Evolutionary conservation across 192 early-diverging fungal species (phyloP), one percentile per base, ranked within the genome.

Genomic region (Linnemannia schmuckeri): DNA sequence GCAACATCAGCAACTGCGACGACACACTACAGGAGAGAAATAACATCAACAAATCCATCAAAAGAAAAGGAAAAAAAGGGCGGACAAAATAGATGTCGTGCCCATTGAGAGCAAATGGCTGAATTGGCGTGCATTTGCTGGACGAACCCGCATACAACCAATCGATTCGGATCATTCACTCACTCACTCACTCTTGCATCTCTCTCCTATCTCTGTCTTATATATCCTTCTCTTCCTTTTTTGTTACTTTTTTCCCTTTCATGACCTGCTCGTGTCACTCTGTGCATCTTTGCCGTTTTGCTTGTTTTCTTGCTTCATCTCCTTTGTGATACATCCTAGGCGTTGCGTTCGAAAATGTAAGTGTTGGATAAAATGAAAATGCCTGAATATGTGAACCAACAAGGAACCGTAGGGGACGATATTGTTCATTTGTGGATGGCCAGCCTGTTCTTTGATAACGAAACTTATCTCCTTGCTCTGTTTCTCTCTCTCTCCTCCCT

Each of bases 291-390:
- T 46, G 44, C 40, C 27, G 74, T 27, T 81, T 79, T 41, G 24
- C 22, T 81, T 42, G 22, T 68, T 70, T 15, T 77, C 47, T 69
- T 42, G 17, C 4, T 33, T 54, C 3, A 12, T n/a, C 24, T 41
- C 5, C 18, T n/a, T 55, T 63, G 27, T 44, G 27, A 49, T 49
- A 37, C 69, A 6, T 70, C 72, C 17, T 76, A 93, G 92, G 90
- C 70, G 89, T 89, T 35, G 84, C 89, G 33, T 93, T 90, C 77
- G 92, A 93, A 83, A 93, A 89, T 69, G 92, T 93, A 85, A 86
- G 89, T 81, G 40, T 68, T 5, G 10, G 10, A 52, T 6, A 27
- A 46, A 54, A 52, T 0, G 49, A 18, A 30, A 49, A 57, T 66
- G 3, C 30, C 30, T 30, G 61, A 35, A 22, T 18, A 18, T 30